phyloP scores from a whole-genome alignment of 441 rosid species.

The Theobroma grandiflorum region DNA sequence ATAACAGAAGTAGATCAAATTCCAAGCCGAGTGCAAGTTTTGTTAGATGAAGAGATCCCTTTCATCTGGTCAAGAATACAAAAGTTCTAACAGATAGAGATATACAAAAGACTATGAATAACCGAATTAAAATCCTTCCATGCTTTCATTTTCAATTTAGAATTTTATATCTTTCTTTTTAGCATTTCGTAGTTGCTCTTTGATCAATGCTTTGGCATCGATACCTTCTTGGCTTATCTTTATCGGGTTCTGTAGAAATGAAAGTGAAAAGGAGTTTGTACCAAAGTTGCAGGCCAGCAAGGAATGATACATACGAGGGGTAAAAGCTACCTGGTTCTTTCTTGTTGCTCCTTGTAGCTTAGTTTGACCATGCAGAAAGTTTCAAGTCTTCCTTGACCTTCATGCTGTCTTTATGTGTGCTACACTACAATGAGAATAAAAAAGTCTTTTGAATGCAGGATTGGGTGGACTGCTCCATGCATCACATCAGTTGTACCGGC shows the following conservation, averaged over 20 bases:
- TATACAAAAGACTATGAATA: neutral
- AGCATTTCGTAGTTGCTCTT: neutral
- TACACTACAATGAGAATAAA: neutral
- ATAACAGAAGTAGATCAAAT: neutral
- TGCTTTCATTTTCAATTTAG: neutral
- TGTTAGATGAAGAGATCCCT: neutral
- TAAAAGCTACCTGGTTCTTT: neutral
- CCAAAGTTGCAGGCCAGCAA: neutral
- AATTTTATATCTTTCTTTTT: neutral
- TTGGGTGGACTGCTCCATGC: neutral
- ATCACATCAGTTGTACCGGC: neutral
- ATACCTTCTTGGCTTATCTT: neutral
- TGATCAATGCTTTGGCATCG: neutral
- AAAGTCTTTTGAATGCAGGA: neutral
- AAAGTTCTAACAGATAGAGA: neutral
- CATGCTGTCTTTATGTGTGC: neutral
- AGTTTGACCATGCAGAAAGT: neutral
- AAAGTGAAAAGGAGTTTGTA: neutral
- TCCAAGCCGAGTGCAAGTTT: neutral
- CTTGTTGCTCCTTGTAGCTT: neutral
- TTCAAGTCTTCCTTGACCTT: neutral
- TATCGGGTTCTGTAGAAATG: neutral
- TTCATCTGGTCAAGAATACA: neutral
- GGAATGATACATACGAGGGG: neutral
- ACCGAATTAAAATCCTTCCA: neutral